A percentile compares a stretch with the other conserved stretches of the same genome.
Evolutionary conservation across 1,284 basidiomycete genomes (phyloP).

Genomic region (Irpex rosettiformis): DNA sequence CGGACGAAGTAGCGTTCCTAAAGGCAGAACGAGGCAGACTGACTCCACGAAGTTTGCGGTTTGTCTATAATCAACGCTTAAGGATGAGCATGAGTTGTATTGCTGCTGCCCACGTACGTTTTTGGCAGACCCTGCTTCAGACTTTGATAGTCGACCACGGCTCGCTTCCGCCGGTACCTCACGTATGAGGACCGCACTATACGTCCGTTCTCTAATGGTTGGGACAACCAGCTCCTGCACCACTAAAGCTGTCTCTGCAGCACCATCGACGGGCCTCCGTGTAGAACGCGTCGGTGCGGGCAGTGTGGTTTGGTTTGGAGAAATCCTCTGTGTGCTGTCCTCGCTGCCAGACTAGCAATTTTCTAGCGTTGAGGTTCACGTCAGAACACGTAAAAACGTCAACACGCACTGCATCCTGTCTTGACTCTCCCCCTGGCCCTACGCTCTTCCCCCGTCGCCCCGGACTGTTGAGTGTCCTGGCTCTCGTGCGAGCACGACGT

Average conservation of each 20-base stretch:
- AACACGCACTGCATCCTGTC: background rate
- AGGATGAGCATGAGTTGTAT: background rate
- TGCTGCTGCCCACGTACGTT: conserved; percentile 19
- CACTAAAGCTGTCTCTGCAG: background rate
- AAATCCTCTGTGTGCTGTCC: conserved; percentile 10
- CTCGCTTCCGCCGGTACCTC: conserved; percentile 19
- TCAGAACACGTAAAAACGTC: background rate
- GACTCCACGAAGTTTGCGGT: conserved; percentile 29
- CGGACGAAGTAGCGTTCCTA: conserved; percentile 26
- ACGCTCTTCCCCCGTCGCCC: conserved; percentile 22
- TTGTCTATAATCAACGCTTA: conserved; percentile 18
- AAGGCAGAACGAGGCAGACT: conserved; percentile 36
- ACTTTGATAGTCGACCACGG: conserved; percentile 24
- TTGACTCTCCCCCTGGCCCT: conserved; percentile 7
- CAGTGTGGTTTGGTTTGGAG: conserved; percentile 11
- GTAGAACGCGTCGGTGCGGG: conserved; percentile 11
- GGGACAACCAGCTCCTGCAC: conserved; percentile 11
- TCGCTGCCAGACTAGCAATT: background rate
- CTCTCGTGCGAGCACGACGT: conserved; percentile 31
- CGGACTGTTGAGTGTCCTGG: conserved; percentile 26
- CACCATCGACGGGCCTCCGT: conserved; percentile 7
- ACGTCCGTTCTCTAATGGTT: conserved; percentile 16
- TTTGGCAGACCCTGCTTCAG: conserved; percentile 26
- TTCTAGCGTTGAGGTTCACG: background rate
- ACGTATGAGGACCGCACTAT: conserved; percentile 23